Evolutionary conservation across 1,284 basidiomycete species (phyloP).

Genomic region (Trichosporon sp.): DNA sequence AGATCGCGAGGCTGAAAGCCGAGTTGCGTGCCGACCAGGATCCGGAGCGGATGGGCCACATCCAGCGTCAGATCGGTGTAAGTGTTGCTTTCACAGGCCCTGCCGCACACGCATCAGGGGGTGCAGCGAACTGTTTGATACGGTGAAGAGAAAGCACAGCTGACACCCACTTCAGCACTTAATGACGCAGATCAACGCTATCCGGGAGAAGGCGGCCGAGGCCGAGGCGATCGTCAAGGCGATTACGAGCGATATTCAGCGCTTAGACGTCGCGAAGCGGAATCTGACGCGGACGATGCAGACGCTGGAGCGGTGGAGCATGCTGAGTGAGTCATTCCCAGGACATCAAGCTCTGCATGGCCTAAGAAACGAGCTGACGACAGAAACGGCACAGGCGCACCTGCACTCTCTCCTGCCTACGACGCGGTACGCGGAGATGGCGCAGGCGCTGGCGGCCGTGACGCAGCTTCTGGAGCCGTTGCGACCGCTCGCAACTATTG

Average conservation of each 20-base stretch:
- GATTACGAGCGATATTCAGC: slow-evolving; percentile 96
- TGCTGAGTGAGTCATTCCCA: slow-evolving; percentile 71
- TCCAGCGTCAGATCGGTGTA: slow-evolving; percentile 92
- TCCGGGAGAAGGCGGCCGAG: slow-evolving; percentile 91
- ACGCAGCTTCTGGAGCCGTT: slow-evolving; percentile 79
- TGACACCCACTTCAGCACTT: slow-evolving; percentile 66
- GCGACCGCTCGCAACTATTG: slow-evolving; percentile 72
- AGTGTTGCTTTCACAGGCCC: slow-evolving; percentile 28
- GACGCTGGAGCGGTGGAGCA: slow-evolving; percentile 84
- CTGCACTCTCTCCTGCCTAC: slow-evolving; percentile 75
- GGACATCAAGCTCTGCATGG: too few relatives aligned
- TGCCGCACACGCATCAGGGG: background rate
- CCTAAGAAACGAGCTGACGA: background rate
- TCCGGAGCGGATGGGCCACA: slow-evolving; percentile 77
- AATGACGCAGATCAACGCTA: slow-evolving; percentile 87
- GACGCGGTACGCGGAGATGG: slow-evolving; percentile 78
- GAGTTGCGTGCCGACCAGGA: slow-evolving; percentile 76
- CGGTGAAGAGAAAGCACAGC: background rate
- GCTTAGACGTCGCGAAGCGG: slow-evolving; percentile 90
- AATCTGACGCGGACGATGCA: slow-evolving; percentile 90
- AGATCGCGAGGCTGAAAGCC: slow-evolving; percentile 69
- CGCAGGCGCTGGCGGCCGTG: slow-evolving; percentile 81
- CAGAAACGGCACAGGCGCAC: slow-evolving; percentile 80
- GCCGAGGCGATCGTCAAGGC: slow-evolving; percentile 92
- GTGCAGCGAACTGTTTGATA: too few relatives aligned